A percentile compares a stretch with the other conserved stretches of the same genome.
These are phyloP conservation scores for Rhizophlyctis rosea DNA, from an alignment of 192 early-diverging fungal genomes.

Conservation along the genomic window DNA sequence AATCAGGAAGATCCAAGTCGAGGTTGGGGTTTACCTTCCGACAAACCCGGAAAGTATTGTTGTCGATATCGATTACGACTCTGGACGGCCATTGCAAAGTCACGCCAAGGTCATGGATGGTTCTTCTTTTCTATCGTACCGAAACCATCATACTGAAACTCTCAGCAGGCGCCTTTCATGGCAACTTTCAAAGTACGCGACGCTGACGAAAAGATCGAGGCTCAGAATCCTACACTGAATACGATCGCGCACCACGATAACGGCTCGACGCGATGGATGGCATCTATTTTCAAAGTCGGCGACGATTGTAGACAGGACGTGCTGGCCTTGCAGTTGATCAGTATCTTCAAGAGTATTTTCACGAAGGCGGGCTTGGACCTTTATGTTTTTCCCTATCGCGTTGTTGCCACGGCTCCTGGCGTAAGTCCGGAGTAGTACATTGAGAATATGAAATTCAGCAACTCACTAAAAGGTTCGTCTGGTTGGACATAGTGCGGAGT, in stretches of 20 bases:
- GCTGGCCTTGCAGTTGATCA: conserved; percentile 95
- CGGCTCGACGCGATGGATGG: conserved; percentile 53
- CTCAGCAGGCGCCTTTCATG: conserved; percentile 88
- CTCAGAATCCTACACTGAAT: neutral
- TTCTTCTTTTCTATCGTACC: neutral
- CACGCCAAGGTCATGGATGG: conserved; percentile 78
- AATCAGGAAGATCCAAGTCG: conserved; percentile 88
- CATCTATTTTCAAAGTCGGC: conserved; percentile 99
- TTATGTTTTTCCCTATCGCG: conserved; percentile 94
- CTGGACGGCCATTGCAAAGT: conserved; percentile 90
- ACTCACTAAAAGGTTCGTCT: neutral
- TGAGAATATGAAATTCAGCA: neutral
- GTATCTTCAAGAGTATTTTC: conserved; percentile 96
- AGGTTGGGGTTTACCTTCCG: conserved; percentile 95
- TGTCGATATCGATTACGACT: conserved; percentile 90
- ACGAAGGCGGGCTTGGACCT: conserved; percentile 85
- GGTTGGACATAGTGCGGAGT: conserved; percentile 77
- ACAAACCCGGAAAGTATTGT: conserved; percentile 95
- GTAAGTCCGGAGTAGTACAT: conserved; percentile 25
- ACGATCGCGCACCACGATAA: neutral
- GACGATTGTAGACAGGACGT: conserved; percentile 99
- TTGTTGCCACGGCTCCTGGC: conserved; percentile 95
- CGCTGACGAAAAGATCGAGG: conserved; percentile 38
- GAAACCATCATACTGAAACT: neutral
- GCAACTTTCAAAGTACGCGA: conserved; percentile 85